Conservation (phyloP, 371 early-diverging fungal genomes). For the Mucor plumbeus region DNA sequence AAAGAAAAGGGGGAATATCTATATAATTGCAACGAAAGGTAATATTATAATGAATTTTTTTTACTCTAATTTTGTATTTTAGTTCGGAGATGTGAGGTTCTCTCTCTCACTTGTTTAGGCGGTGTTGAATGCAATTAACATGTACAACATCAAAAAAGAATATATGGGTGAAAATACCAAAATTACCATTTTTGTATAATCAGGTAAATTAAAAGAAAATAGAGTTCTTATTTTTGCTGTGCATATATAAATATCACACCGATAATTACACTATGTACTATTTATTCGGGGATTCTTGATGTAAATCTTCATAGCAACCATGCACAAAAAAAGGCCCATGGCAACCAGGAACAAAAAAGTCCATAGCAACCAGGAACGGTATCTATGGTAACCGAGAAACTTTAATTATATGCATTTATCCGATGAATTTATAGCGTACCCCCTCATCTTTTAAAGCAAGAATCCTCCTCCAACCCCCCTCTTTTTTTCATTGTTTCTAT, state of each 20-base stretch:
- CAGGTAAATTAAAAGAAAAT: background rate
- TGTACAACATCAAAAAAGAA: background rate
- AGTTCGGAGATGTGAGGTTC: constrained; percentile 2
- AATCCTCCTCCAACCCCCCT: background rate
- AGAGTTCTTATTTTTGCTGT: background rate
- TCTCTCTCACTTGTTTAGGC: background rate
- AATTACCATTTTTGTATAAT: background rate
- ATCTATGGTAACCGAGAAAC: background rate
- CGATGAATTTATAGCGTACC: background rate
- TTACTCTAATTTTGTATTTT: background rate
- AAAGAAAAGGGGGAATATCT: background rate
- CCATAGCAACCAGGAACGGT: background rate
- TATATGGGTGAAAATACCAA: background rate
- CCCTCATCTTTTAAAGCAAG: background rate
- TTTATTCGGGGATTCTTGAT: too few species aligned
- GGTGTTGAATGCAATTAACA: constrained; percentile 2
- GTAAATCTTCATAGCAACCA: too few species aligned
- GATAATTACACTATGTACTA: too few species aligned
- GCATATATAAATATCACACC: background rate
- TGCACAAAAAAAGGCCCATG: too few species aligned
- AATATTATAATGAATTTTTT: background rate
- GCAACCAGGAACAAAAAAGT: too few species aligned
- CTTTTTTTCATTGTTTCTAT: background rate
- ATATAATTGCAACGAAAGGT: background rate
- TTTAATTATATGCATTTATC: too few species aligned